Evolutionary conservation across 257 asterid genomes (phyloP).

Genomic region (Solanum chilense): DNA sequence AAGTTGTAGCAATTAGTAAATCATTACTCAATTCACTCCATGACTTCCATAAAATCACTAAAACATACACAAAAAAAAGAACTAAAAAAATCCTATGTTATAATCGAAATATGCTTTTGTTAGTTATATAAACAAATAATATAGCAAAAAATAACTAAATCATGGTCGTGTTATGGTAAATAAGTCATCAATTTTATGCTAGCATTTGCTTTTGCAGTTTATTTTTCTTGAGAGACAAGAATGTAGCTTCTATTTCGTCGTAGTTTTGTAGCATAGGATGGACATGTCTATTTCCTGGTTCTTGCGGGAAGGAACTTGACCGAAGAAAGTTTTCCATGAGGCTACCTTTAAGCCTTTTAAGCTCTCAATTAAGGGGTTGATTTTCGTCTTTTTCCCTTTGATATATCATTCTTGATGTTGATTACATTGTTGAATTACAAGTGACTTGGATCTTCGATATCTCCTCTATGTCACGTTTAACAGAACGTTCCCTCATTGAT

Average conservation of each 20-base stretch:
- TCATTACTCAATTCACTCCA: neutral
- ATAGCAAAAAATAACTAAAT: neutral
- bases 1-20: too few relatives aligned
- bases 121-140: neutral
- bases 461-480: neutral
- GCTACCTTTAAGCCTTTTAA: slow-evolving; percentile 19
- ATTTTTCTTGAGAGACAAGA: slow-evolving; percentile 50
- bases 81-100: neutral
- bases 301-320: slow-evolving; percentile 37
- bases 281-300: slow-evolving; percentile 27
- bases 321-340: slow-evolving; percentile 14
- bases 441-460: neutral
- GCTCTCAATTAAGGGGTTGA: slow-evolving; percentile 17
- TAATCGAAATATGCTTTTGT: neutral
- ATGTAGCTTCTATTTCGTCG: slow-evolving; percentile 50
- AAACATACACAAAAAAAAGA: neutral
- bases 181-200: neutral
- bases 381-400: neutral
- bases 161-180: neutral
- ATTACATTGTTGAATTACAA: neutral
- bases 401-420: neutral
- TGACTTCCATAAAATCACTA: neutral
- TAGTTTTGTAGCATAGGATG: slow-evolving; percentile 92
- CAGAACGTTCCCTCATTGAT: neutral
- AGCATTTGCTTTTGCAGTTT: slow-evolving; percentile 12